Percentiles rank a stretch among this genome's conserved stretches.
Conservation (phyloP, 176 grass and related monocot species). For the Eleusine indica region DNA sequence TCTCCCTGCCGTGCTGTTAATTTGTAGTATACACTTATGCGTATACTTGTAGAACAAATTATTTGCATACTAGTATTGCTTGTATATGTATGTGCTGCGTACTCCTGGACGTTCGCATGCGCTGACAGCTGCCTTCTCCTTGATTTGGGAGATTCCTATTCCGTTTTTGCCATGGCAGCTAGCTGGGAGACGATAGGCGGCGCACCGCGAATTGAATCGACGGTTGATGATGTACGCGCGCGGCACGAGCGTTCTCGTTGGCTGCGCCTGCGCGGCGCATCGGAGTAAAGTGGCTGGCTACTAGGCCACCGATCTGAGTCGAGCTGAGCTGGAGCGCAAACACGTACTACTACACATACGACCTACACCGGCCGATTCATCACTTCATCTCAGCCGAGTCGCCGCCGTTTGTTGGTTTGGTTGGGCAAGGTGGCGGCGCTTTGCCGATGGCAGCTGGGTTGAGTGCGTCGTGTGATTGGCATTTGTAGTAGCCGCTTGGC, state of each 20-base stretch:
- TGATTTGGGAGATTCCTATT: not conserved
- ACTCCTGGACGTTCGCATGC: too few relatives aligned
- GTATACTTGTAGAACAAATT: not conserved
- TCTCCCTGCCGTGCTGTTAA: too few relatives aligned
- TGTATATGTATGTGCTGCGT: too few relatives aligned
- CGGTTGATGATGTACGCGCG: not conserved
- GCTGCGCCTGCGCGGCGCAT: not conserved
- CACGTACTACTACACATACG: too few relatives aligned
- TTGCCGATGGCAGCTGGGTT: not conserved
- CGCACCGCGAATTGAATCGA: not conserved
- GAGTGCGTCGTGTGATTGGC: not conserved
- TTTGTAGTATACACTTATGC: too few relatives aligned
- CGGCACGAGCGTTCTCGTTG: not conserved
- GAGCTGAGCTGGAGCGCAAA: conserved; percentile 10
- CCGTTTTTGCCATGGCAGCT: not conserved
- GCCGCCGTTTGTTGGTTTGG: not conserved
- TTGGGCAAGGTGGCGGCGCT: not conserved
- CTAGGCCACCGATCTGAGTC: not conserved
- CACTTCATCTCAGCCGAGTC: not conserved
- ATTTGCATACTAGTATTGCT: not conserved
- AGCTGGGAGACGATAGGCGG: too few relatives aligned
- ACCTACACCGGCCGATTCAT: not conserved
- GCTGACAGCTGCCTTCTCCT: not conserved
- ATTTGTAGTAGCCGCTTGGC: not conserved
- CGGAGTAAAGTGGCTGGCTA: not conserved